Percentiles rank a stretch among this genome's conserved stretches.
These are phyloP conservation scores for Macrocybe sp. DNA, from an alignment of 1,284 basidiomycete species.

Conservation along the genomic window DNA sequence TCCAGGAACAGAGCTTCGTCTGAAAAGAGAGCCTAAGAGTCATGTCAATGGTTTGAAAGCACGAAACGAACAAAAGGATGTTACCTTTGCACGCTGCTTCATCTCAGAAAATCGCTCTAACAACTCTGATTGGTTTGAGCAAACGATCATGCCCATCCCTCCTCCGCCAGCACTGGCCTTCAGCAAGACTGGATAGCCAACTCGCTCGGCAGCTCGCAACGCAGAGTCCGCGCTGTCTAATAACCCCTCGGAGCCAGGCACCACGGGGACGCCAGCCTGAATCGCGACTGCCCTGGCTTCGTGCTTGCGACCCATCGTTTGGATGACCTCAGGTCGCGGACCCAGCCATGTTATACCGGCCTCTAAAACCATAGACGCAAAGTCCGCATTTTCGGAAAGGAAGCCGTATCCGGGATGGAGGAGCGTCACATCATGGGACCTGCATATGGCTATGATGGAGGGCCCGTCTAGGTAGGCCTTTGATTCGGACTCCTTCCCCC, in stretches of 20 bases:
- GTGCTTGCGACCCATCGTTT: conserved; percentile 14
- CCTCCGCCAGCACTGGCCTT: conserved; percentile 72
- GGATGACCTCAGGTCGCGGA: conserved; percentile 49
- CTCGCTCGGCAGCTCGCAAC: conserved; percentile 12
- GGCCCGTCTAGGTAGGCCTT: conserved; percentile 38
- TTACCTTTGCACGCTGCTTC: conserved; percentile 42
- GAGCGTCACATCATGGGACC: conserved; percentile 41
- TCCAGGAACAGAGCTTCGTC: conserved; percentile 59
- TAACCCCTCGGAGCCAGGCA: conserved; percentile 10
- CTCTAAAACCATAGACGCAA: conserved; percentile 44
- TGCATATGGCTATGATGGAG: conserved; percentile 41
- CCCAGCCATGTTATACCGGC: conserved; percentile 59
- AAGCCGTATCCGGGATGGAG: conserved; percentile 53
- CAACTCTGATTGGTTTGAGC: conserved; percentile 39
- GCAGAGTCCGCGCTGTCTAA: conserved; percentile 6
- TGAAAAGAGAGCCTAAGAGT: conserved; percentile 42
- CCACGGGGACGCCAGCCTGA: conserved; percentile 9
- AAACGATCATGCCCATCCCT: conserved; percentile 66
- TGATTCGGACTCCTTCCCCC: conserved; percentile 24
- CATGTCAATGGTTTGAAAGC: background rate
- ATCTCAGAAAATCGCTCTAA: conserved; percentile 31
- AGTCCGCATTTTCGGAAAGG: conserved; percentile 51
- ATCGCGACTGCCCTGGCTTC: conserved; percentile 10
- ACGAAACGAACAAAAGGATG: conserved; percentile 5
- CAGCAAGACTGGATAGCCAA: conserved; percentile 63